Conservation (phyloP, 352 stramenopile genomes). For the Phytophthora hibernalis region DNA sequence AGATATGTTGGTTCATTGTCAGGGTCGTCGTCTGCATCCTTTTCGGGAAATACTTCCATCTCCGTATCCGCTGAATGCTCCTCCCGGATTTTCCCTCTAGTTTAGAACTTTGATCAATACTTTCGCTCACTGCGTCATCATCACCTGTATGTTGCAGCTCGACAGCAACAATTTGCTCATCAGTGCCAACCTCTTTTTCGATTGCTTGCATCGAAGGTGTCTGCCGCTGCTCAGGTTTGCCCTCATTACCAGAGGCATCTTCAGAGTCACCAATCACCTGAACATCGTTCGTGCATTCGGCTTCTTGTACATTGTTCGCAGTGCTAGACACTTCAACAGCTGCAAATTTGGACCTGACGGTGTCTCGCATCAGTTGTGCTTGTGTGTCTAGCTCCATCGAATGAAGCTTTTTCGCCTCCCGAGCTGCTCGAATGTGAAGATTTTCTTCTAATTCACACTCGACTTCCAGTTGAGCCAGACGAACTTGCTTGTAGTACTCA, state of each 20-base stretch:
- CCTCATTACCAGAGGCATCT: neutral
- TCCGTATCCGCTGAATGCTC: neutral
- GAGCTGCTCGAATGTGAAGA: conserved; percentile 61
- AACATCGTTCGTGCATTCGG: neutral
- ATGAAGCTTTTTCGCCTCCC: conserved; percentile 42
- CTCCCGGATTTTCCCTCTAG: neutral
- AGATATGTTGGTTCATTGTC: neutral
- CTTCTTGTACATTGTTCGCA: neutral
- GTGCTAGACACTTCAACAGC: neutral
- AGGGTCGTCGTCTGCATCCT: neutral
- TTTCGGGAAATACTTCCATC: neutral
- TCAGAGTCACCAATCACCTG: neutral
- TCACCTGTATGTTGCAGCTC: neutral
- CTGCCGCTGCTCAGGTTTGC: neutral
- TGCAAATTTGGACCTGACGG: conserved; percentile 1
- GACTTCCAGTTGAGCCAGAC: conserved; percentile 67
- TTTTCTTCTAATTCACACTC: conserved; percentile 84
- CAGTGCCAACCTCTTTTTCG: neutral
- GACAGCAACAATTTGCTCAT: neutral
- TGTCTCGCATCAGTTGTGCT: conserved; percentile 10
- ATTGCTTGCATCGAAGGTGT: neutral
- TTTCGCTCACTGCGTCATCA: neutral
- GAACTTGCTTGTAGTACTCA: conserved; percentile 75
- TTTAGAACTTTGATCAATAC: neutral
- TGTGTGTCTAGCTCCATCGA: conserved; percentile 24